A percentile compares a stretch with the other conserved stretches of the same genome.
phyloP scores from a whole-genome alignment of 2,329 filamentous ascomycete genomes.

The Zasmidium cellare region DNA sequence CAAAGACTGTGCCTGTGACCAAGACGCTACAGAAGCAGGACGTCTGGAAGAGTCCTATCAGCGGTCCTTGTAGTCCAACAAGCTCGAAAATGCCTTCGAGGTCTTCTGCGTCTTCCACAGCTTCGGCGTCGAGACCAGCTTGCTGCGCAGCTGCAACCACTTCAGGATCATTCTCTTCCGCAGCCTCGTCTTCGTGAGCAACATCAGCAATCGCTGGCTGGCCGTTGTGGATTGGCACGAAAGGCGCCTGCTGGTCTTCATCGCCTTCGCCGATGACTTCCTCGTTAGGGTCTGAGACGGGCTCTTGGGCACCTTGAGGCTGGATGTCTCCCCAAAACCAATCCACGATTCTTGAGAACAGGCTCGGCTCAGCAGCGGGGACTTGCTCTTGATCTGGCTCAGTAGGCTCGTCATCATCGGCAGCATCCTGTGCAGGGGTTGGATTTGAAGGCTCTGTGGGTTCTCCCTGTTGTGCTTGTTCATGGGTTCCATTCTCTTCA shows the following conservation, averaged over 20 bases:
- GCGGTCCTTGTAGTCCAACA: conserved; percentile 91
- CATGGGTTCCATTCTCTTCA: conserved; percentile 27
- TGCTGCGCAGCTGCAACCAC: conserved; percentile 65
- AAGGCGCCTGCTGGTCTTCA: conserved; percentile 60
- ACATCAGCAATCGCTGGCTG: conserved; percentile 34
- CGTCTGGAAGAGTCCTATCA: conserved; percentile 89
- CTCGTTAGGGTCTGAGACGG: conserved; percentile 53
- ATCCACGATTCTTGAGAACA: conserved; percentile 39
- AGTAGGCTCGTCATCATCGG: conserved; percentile 1
- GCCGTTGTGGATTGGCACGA: conserved; percentile 48
- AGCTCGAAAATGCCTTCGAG: conserved; percentile 95
- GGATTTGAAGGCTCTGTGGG: conserved; percentile 3
- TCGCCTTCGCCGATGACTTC: conserved; percentile 62
- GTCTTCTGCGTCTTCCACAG: conserved; percentile 82
- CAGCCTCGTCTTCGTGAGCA: conserved; percentile 10
- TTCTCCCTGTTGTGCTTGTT: conserved; percentile 13
- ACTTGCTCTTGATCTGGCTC: neutral
- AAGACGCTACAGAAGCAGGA: conserved; percentile 90
- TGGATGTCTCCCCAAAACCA: conserved; percentile 52
- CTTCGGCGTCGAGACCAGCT: conserved; percentile 70
- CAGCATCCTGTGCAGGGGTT: neutral
- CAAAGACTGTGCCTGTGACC: conserved; percentile 80
- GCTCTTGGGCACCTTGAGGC: conserved; percentile 19
- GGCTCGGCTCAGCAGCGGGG: neutral
- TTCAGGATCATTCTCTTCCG: conserved; percentile 47